Evolutionary conservation across 2,329 filamentous ascomycete species (phyloP), one percentile per base, ranked within the genome.

Genomic region (Gremmenia infestans): DNA sequence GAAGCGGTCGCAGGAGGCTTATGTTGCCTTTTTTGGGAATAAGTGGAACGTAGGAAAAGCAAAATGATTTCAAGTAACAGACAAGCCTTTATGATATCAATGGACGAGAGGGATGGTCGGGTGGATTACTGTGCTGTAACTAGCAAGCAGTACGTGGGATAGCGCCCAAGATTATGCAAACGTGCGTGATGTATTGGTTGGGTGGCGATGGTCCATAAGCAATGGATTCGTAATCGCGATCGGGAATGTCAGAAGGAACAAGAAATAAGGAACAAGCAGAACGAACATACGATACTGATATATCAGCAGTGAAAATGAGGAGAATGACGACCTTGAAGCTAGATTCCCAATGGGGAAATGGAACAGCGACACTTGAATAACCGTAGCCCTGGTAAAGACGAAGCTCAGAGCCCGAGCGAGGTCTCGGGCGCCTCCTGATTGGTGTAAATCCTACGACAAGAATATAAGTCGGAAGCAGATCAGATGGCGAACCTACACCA

Each of bases 181-280:
- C 63, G 63, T 64, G 63, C 50, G 52, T 40, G 28, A 53, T 19
- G 51, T 50, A 64, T 59, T 63, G 62, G 63, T 62, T 53, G 54
- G 53, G 15, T 28, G 55, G 28, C 28, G 28, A 32, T 9, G 28
- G 3, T 32, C 28, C 28, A 56, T 58, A 58, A 55, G 54, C 37
- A 55, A 52, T 42, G 51, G 54, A 59, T 62, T 58, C 50, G 57
- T 59, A 60, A 61, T 53, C 48, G 58, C 50, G 52, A 57, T 48
- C 42, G 28, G 54, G 57, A 56, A 22, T 35, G 25, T 3, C 15
- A 40, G 17, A n/a, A 25, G 8, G 40, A 37, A 32, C 50, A 32
- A 25, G 14, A 15, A 40, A 42, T 17, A 39, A 46, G 9, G 35
- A 36, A 17, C 17, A 47, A 36, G n/a, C 37, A 47, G 22, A 43